Evolutionary conservation across 2,329 filamentous ascomycete genomes (phyloP).

Genomic region (Cordyceps fumosorosea): DNA sequence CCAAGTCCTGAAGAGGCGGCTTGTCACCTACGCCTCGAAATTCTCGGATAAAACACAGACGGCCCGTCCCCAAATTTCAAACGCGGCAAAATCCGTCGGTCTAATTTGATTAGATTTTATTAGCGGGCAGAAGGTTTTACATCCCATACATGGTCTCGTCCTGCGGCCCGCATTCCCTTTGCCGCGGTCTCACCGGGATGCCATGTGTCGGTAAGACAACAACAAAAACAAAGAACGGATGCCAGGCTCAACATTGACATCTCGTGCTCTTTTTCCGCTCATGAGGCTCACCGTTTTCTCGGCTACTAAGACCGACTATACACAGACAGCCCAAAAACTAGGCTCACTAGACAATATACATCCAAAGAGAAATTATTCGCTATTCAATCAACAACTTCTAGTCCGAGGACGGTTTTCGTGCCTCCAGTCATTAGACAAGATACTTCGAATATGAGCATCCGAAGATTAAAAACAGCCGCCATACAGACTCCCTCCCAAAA

Average conservation of each 20-base stretch:
- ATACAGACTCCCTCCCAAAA: not conserved
- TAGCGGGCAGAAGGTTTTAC: not conserved
- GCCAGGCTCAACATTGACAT: not conserved
- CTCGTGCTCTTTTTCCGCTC: not conserved
- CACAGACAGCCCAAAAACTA: not conserved
- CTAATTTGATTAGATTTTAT: not conserved
- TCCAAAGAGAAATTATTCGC: constrained; percentile 1
- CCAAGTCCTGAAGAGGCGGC: too few species aligned
- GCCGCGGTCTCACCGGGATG: not conserved
- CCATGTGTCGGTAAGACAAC: not conserved
- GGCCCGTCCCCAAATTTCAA: not conserved
- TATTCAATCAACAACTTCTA: not conserved
- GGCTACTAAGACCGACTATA: too few species aligned
- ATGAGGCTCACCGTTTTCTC: not conserved
- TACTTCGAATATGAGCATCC: constrained; percentile 5
- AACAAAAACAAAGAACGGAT: not conserved
- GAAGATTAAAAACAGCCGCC: constrained; percentile 3
- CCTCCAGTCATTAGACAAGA: constrained; percentile 12
- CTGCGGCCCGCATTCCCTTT: not conserved
- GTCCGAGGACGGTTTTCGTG: not conserved
- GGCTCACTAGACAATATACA: not conserved
- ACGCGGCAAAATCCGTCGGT: not conserved
- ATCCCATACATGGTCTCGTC: not conserved
- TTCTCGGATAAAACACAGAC: too few species aligned
- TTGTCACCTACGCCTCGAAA: too few species aligned